A percentile compares a stretch with the other conserved stretches of the same genome.
Conservation (phyloP, 2,329 filamentous ascomycete genomes). For the Purpureocillium takamizusanense region DNA sequence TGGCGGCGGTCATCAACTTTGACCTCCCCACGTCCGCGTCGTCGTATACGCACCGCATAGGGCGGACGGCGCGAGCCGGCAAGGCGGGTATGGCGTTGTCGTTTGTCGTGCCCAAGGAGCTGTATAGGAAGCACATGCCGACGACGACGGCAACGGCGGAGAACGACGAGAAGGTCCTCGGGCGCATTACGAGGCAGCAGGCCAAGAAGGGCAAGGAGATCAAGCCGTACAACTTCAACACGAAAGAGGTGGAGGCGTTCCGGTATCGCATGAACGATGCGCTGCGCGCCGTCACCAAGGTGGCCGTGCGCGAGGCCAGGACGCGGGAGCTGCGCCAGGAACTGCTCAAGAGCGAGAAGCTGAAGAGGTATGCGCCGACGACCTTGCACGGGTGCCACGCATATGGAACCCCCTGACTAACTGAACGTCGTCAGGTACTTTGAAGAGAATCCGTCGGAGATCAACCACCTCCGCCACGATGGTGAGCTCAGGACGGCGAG, state of each 20-base stretch:
- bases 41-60: slow-evolving; percentile 95
- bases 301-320: slow-evolving; percentile 82
- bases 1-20: slow-evolving; percentile 92
- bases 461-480: slow-evolving; percentile 83
- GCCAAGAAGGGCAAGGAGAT: slow-evolving; percentile 69
- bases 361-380: slow-evolving; percentile 50
- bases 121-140: slow-evolving; percentile 82
- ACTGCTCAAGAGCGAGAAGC: slow-evolving; percentile 84
- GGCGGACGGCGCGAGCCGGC: slow-evolving; percentile 83
- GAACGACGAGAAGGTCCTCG: slow-evolving; percentile 76
- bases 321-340: slow-evolving; percentile 83
- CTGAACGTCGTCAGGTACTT: slow-evolving; percentile 51
- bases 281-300: slow-evolving; percentile 77
- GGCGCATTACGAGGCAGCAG: slow-evolving; percentile 73
- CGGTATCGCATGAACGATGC: slow-evolving; percentile 93
- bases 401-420: background rate
- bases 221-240: slow-evolving; percentile 89
- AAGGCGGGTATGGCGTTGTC: slow-evolving; percentile 93
- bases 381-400: background rate
- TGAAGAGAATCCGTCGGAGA: slow-evolving; percentile 88
- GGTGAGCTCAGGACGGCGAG: slow-evolving; percentile 75
- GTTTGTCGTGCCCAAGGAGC: slow-evolving; percentile 76
- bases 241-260: slow-evolving; percentile 88
- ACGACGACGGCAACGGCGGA: slow-evolving; percentile 68
- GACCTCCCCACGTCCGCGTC: slow-evolving; percentile 82